Evolutionary conservation across 2,329 filamentous ascomycete genomes (phyloP), one percentile per base, ranked within the genome.

Genomic region (Botryosphaeria dothidea): DNA sequence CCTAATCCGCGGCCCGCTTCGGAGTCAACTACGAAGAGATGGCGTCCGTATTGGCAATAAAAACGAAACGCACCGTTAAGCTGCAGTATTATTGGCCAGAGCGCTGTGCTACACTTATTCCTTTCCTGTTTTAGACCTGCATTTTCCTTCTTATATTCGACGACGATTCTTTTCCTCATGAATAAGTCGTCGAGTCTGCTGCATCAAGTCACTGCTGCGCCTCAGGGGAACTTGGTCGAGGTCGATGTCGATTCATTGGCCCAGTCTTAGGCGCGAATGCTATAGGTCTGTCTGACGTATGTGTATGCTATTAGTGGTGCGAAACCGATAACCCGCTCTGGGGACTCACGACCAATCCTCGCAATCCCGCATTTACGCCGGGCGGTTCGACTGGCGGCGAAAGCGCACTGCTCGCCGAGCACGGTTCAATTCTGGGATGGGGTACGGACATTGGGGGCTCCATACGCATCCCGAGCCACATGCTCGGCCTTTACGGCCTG

Each of bases 311-410:
- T 72, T 31, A 84, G 81, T 84, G 83, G 82, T 81, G 81, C 63
- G 83, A 85, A 70, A 85, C 83, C 0, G 82, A 85, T 2, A 85
- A 84, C 69, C 81, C 81, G 8, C 75, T 85, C 2, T 85, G 78
- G 76, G 83, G 83, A 0, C 69, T 83, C 48, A 85, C 83, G 0
- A 80, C 75, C 0, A 81, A 84, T 66, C 81, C 83, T 3, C 66
- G 71, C 0, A 77, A 82, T 63, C 72, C 75, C 3, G 67, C 66
- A 0, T 81, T 88, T 4, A 81, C 80, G 6, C 76, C 77, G 65
- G 86, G 86, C n/a, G 86, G 86, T 13, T 86, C 84, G 52, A 87
- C 85, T 1, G 86, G 86, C 1, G 86, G 83, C 45, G 86, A 88
- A 70, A 85, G 83, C 3, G 83, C 86, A 3, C 76, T 88, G 46